These are phyloP conservation scores for Magnusiomyces tetraspermus DNA, from an alignment of 1,139 yeast genomes.

Conservation along the genomic window DNA sequence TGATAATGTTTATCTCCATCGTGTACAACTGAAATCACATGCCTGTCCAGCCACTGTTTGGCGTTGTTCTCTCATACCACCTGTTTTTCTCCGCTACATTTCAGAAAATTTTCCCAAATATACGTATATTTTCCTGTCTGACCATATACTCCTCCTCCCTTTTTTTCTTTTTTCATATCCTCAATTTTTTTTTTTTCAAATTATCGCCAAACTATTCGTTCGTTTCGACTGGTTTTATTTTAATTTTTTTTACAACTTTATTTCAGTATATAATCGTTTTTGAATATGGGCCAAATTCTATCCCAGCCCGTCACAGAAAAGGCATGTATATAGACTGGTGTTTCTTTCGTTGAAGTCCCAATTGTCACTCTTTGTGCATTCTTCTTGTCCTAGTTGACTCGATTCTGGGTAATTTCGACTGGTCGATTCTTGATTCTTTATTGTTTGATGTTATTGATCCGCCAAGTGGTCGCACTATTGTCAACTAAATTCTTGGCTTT, in stretches of 20 bases:
- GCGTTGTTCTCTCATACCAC: neutral
- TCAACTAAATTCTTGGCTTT: no score
- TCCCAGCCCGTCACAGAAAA: constrained; percentile 65
- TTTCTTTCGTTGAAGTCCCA: neutral
- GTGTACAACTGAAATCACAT: no score
- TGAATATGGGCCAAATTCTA: constrained; percentile 61
- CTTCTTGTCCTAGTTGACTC: neutral
- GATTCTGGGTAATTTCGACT: neutral
- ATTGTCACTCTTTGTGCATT: neutral
- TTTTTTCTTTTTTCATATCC: neutral
- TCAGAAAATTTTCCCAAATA: neutral
- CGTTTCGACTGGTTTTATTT: neutral
- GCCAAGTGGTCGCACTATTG: no score
- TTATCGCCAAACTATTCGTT: neutral
- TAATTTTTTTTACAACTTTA: neutral
- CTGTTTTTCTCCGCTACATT: neutral
- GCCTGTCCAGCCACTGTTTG: neutral
- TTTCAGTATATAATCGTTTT: neutral
- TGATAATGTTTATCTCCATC: no score
- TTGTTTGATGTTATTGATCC: no score
- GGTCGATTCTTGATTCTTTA: no score
- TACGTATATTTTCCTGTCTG: no score
- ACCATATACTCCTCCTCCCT: neutral
- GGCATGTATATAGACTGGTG: constrained; percentile 24
- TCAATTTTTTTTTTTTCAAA: neutral